These are phyloP conservation scores for Lepidium sativum DNA, from an alignment of 345 rosid genomes.

Conservation along the genomic window DNA sequence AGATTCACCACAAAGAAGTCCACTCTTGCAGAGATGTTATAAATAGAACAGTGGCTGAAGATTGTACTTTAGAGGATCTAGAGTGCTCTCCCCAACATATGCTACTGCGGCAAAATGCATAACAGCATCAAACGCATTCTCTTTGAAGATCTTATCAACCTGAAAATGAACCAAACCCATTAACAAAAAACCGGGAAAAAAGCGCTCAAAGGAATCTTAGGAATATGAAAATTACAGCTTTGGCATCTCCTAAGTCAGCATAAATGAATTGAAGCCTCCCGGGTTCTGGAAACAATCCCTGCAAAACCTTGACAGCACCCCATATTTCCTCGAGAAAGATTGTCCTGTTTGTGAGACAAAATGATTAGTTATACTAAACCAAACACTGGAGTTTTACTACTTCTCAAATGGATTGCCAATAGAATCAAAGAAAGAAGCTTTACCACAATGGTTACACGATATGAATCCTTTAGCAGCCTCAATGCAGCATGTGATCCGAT, in stretches of 20 bases:
- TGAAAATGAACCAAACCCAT: conserved; percentile 23
- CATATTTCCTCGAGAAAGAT: conserved; percentile 89
- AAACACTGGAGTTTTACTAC: not conserved
- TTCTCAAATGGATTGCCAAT: not conserved
- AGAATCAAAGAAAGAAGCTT: conserved; percentile 6
- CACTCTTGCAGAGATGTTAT: not conserved
- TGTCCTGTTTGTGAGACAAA: conserved; percentile 53
- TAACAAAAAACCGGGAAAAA: not conserved
- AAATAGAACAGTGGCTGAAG: not conserved
- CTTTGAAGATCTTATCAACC: conserved; percentile 77
- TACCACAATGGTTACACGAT: no score
- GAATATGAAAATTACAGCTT: conserved; percentile 45
- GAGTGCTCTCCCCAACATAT: conserved; percentile 96
- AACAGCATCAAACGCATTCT: conserved; percentile 94
- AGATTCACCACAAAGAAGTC: not conserved
- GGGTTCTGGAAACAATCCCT: conserved; percentile 76
- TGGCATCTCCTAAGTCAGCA: conserved; percentile 86
- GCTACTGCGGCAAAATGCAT: conserved; percentile 99
- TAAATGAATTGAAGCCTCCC: conserved; percentile 91
- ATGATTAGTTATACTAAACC: not conserved
- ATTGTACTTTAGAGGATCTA: conserved; percentile 77
- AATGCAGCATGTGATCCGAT: conserved; percentile 92
- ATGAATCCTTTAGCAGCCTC: conserved; percentile 64
- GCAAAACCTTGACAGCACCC: conserved; percentile 87
- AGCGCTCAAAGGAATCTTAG: not conserved